phyloP scores from a whole-genome alignment of 208 protist genomes.

The Crithidia sp. region DNA sequence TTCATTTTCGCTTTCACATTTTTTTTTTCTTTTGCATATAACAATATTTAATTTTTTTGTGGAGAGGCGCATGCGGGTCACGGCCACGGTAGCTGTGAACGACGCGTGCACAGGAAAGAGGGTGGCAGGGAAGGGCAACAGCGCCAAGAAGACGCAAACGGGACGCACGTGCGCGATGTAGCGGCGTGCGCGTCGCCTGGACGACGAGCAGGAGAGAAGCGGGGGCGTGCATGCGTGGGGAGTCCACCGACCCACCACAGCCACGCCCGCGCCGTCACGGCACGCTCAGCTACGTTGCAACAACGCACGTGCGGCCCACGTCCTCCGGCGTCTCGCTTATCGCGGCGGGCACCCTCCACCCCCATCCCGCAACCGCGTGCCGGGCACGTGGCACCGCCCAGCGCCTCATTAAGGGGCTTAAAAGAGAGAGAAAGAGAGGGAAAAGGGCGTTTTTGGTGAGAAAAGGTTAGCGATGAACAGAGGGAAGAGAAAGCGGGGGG shows the following conservation, averaged over 20 bases:
- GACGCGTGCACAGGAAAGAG: background rate
- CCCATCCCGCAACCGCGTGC: background rate
- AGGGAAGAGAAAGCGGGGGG: background rate
- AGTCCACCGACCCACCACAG: background rate
- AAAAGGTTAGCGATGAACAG: conserved; percentile 7
- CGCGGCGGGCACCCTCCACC: background rate
- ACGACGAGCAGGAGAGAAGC: background rate
- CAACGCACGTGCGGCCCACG: conserved; percentile 7
- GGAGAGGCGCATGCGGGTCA: background rate
- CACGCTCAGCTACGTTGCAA: conserved; percentile 15
- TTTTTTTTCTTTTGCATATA: background rate
- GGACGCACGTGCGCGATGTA: conserved; percentile 11
- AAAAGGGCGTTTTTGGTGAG: conserved; percentile 10
- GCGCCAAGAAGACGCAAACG: background rate
- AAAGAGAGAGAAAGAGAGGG: conserved; percentile 1
- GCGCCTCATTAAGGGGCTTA: conserved; percentile 1
- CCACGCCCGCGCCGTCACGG: background rate
- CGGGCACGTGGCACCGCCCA: background rate
- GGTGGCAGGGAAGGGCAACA: background rate
- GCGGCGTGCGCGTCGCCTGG: conserved; percentile 5
- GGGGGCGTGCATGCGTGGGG: background rate
- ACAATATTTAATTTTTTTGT: conserved; percentile 1
- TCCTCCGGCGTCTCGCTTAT: conserved; percentile 2
- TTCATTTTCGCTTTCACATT: no score
- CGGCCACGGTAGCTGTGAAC: background rate